Percentiles rank a stretch among this genome's conserved stretches.
Evolutionary conservation across 2,329 filamentous ascomycete species (phyloP).

Genomic region (Cryoendolithus antarcticus): DNA sequence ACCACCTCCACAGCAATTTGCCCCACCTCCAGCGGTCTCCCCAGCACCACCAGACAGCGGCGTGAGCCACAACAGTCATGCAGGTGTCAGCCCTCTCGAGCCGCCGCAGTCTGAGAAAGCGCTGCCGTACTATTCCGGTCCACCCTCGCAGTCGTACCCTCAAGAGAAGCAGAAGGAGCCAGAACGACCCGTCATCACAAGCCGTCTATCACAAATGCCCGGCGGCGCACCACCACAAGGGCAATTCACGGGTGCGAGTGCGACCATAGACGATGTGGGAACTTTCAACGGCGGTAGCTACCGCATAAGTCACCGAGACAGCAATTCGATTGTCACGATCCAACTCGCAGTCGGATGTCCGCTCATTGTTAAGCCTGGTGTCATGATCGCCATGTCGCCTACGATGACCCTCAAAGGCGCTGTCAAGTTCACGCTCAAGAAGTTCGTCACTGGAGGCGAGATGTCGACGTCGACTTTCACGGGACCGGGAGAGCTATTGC

Average conservation of each 20-base stretch:
- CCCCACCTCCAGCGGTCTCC: conserved; percentile 23
- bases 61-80: conserved; percentile 42
- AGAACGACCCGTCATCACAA: conserved; percentile 19
- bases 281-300: conserved; percentile 95
- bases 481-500: conserved; percentile 78
- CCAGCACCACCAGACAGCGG: conserved; percentile 22
- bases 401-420: conserved; percentile 72
- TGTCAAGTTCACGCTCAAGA: conserved; percentile 81
- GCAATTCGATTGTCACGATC: conserved; percentile 77
- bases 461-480: conserved; percentile 69
- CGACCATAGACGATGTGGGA: conserved; percentile 68
- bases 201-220: conserved; percentile 17
- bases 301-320: conserved; percentile 81
- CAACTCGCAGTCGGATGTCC: conserved; percentile 86
- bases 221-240: conserved; percentile 31
- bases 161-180: conserved; percentile 20
- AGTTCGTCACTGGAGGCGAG: conserved; percentile 72
- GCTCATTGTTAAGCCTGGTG: conserved; percentile 65
- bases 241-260: conserved; percentile 52
- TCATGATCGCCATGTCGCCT: conserved; percentile 92
- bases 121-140: conserved; percentile 24
- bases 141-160: conserved; percentile 22
- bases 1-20: conserved; percentile 35
- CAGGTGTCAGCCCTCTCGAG: conserved; percentile 7
- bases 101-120: conserved; percentile 32